Evolutionary conservation across 2,329 filamentous ascomycete species (phyloP).

Genomic region (Alternaria sp.): DNA sequence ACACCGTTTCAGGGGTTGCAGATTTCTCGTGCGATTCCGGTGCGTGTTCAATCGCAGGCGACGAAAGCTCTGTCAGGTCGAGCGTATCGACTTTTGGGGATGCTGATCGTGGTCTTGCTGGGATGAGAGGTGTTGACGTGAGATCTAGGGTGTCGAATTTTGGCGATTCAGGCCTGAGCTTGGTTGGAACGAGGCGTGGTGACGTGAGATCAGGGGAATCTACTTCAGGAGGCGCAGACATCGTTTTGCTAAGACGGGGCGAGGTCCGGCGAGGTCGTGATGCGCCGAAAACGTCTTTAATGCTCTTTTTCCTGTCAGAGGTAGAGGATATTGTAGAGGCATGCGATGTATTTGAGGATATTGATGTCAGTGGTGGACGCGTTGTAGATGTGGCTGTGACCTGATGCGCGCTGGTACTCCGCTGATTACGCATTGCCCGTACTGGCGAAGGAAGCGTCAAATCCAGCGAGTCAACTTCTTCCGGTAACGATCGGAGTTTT

Average conservation of each 20-base stretch:
- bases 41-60: conserved; percentile 13
- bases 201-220: conserved; percentile 31
- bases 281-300: conserved; percentile 5
- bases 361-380: conserved; percentile 39
- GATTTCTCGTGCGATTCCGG: conserved; percentile 1
- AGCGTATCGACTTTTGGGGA: conserved; percentile 31
- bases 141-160: conserved; percentile 41
- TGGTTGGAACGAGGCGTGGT: conserved; percentile 6
- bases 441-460: conserved; percentile 41
- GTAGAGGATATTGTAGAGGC: conserved; percentile 13
- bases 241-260: conserved; percentile 32
- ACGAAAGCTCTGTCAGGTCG: conserved; percentile 36
- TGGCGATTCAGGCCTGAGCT: conserved; percentile 12
- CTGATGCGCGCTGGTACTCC: conserved; percentile 7
- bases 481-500: conserved; percentile 24
- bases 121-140: conserved; percentile 19
- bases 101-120: conserved; percentile 3
- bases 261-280: conserved; percentile 32
- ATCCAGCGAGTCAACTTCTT: conserved; percentile 41
- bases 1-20: not conserved
- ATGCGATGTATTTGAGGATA: conserved; percentile 40
- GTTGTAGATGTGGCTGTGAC: conserved; percentile 10
- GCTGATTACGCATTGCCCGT: conserved; percentile 1
- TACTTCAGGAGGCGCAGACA: conserved; percentile 19
- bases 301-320: conserved; percentile 10